Conservation (phyloP, 768 basidiomycete species). For the Mycena floridula region DNA sequence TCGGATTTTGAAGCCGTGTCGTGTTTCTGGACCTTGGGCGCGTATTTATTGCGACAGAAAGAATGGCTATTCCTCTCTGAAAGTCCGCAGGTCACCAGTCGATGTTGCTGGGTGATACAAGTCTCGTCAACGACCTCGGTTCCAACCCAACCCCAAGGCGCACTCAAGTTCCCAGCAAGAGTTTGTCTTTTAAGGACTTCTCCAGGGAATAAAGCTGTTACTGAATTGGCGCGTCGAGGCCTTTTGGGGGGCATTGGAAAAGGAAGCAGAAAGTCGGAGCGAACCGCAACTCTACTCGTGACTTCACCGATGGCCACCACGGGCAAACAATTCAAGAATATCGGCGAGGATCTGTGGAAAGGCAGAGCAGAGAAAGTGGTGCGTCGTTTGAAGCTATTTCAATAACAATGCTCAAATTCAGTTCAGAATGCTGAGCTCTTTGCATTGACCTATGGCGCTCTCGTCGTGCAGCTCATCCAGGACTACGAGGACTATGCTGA, state of each 20-base stretch:
- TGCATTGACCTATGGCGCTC: constrained; percentile 92
- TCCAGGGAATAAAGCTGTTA: constrained; percentile 53
- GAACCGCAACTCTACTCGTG: background rate
- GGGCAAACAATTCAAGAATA: constrained; percentile 79
- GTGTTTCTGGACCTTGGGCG: constrained; percentile 15
- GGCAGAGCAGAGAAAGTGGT: constrained; percentile 92
- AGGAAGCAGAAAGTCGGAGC: background rate
- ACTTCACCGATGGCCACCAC: constrained; percentile 51
- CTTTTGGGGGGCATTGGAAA: background rate
- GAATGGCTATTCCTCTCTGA: constrained; percentile 41
- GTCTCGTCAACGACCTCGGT: constrained; percentile 50
- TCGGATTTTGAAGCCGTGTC: constrained; percentile 7
- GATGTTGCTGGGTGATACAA: constrained; percentile 64
- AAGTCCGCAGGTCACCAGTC: constrained; percentile 63
- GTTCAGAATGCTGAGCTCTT: constrained; percentile 94
- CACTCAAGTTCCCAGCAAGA: constrained; percentile 36
- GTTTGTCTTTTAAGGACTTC: constrained; percentile 56
- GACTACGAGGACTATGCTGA: constrained; percentile 98
- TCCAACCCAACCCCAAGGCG: constrained; percentile 80
- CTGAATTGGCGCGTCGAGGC: constrained; percentile 38
- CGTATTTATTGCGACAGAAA: constrained; percentile 56
- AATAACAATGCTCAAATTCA: constrained; percentile 10
- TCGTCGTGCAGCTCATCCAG: constrained; percentile 97
- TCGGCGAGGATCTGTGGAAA: constrained; percentile 97
- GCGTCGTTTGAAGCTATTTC: constrained; percentile 20